Base-by-base conservation (phyloP, 75 land plant species). In the Sequoia sempervirens region DNA sequence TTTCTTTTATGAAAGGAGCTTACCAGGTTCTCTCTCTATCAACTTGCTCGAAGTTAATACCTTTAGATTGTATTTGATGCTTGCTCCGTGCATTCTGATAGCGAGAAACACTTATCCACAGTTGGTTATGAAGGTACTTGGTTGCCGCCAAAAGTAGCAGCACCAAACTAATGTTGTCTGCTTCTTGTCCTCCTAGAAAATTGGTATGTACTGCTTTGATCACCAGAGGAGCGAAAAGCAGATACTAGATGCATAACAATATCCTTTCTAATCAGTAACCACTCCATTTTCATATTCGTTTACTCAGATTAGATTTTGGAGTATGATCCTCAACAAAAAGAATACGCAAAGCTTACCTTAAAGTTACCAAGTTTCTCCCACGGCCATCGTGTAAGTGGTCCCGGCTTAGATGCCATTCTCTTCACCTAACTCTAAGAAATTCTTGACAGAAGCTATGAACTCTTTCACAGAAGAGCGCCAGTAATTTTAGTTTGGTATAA, bases 351-450 rank as follows among this genome's bases (percentile, higher is more conserved):
- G 34, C 52, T 45, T 73, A 93, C 97, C 95, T 95, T 95, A 79
- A 85, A 91, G 87, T 56, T 91, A 6, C 97, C 97, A 26, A 95
- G 97, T 28, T 85, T 85, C 79, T 85, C 85, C 97, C 97, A 95
- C 83, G 95, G 95, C 97, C 97, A 95, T 6, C 87, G 81, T 5
- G 92, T 88, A 82, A 92, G 88, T 34, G 87, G 81, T 17, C 94
- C 94, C 5, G 94, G 94, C 66, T 82, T 88, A 2, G 91, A 85
- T 82, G 94, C 94, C 94, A 92, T 92, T 50, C 52, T 50, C 14
- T 50, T 50, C 52, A 50, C 52, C 52, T 50, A 5, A 43, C 5
- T 43, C 3, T 43, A 43, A 43, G 3, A 5, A 43, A 43, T 2
- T 2, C 45, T 43, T 2, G 45, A 43, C 45, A 43, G 45, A 43